A percentile compares a stretch with the other conserved stretches of the same genome.
phyloP scores from a whole-genome alignment of 2,329 filamentous ascomycete species.

The Talaromyces sp. region DNA sequence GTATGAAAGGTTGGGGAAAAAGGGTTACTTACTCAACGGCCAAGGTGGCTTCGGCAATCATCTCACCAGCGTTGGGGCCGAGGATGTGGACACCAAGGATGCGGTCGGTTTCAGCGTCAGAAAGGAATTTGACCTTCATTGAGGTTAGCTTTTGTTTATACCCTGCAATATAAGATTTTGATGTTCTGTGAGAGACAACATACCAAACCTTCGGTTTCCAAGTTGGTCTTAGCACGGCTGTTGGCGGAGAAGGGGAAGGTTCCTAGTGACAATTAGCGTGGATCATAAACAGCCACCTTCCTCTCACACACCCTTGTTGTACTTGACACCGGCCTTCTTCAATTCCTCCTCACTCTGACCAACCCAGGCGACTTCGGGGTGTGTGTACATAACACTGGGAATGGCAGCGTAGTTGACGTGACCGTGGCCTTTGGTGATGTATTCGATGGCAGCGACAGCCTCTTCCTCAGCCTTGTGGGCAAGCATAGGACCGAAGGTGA shows the following conservation, averaged over 20 bases:
- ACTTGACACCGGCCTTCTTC: slow-evolving; percentile 83
- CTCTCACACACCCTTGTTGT: slow-evolving; percentile 52
- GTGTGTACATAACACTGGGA: slow-evolving; percentile 98
- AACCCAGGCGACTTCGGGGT: slow-evolving; percentile 98
- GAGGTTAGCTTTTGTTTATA: slow-evolving; percentile 16
- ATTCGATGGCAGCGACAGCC: slow-evolving; percentile 89
- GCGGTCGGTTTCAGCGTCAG: slow-evolving; percentile 93
- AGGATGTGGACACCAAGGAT: slow-evolving; percentile 96
- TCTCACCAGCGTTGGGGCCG: slow-evolving; percentile 92
- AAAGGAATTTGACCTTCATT: slow-evolving; percentile 78
- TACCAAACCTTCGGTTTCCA: slow-evolving; percentile 80
- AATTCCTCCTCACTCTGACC: slow-evolving; percentile 96
- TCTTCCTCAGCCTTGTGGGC: slow-evolving; percentile 99
- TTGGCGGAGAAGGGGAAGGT: slow-evolving; percentile 98
- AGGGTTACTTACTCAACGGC: slow-evolving; percentile 63
- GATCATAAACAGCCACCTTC: background rate
- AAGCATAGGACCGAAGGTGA: slow-evolving; percentile 95
- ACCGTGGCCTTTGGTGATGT: slow-evolving; percentile 95
- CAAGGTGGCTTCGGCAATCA: slow-evolving; percentile 96
- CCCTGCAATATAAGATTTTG: background rate
- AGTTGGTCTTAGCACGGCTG: slow-evolving; percentile 97
- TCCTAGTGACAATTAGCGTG: slow-evolving; percentile 52
- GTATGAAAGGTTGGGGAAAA: background rate
- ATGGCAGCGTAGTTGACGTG: slow-evolving; percentile 99
- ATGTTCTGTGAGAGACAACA: background rate